These are phyloP conservation scores for Dothideomycetes sp. DNA, from an alignment of 2,329 filamentous ascomycete species.

Conservation along the genomic window DNA sequence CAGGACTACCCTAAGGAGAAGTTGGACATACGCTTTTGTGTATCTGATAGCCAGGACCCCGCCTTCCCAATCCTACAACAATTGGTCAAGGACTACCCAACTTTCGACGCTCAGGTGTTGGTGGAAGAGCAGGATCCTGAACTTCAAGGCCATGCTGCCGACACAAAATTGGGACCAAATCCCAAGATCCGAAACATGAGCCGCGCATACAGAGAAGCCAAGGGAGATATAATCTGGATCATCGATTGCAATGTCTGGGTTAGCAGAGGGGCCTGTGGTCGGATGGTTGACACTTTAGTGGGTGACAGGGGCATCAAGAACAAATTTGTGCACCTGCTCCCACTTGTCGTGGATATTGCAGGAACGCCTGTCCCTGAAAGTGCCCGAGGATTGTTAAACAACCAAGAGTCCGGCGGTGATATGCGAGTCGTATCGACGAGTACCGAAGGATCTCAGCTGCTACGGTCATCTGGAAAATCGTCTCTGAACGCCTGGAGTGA, in stretches of 20 bases:
- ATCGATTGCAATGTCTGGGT: conserved; percentile 97
- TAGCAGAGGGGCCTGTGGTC: conserved; percentile 63
- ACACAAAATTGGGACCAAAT: conserved; percentile 65
- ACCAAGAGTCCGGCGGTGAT: conserved; percentile 6
- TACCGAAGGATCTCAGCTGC: conserved; percentile 17
- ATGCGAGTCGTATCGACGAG: conserved; percentile 18
- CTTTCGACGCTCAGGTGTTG: conserved; percentile 61
- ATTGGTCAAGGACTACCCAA: conserved; percentile 63
- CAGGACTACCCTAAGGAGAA: conserved; percentile 72
- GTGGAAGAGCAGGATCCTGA: conserved; percentile 74
- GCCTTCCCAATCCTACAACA: conserved; percentile 65
- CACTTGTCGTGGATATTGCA: conserved; percentile 68
- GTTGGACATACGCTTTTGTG: conserved; percentile 72
- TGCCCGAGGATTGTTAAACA: conserved; percentile 18
- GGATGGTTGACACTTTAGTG: conserved; percentile 81
- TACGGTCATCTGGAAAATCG: background rate
- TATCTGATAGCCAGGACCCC: conserved; percentile 65
- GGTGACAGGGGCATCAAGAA: conserved; percentile 53
- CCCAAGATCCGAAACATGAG: conserved; percentile 99
- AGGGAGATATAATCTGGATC: conserved; percentile 84
- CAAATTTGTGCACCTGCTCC: conserved; percentile 94
- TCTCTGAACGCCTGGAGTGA: conserved; percentile 17
- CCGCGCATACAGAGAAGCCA: conserved; percentile 79
- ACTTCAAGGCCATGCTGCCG: conserved; percentile 47
- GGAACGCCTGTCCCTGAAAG: conserved; percentile 22